phyloP scores from a whole-genome alignment of 2,329 filamentous ascomycete species.

The Talaromyces rugulosus region DNA sequence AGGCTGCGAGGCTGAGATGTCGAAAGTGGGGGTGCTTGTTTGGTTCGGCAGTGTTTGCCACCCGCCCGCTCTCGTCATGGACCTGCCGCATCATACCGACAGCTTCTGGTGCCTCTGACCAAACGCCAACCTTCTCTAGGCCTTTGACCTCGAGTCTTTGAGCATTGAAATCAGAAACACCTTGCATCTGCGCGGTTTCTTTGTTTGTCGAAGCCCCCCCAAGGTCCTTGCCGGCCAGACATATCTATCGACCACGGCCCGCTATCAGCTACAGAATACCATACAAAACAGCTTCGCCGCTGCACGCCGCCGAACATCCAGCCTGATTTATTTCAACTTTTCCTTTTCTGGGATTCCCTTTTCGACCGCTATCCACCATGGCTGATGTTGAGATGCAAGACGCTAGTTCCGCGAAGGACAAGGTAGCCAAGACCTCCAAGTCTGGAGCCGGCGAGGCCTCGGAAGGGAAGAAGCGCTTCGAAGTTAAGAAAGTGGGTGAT shows the following conservation, averaged over 20 bases:
- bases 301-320: neutral
- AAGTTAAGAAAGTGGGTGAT: conserved; percentile 85
- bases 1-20: neutral
- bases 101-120: neutral
- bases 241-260: neutral
- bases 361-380: conserved; percentile 52
- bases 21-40: neutral
- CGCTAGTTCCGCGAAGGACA: conserved; percentile 51
- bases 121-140: neutral
- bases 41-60: neutral
- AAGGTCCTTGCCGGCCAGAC: neutral
- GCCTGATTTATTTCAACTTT: neutral
- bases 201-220: neutral
- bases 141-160: neutral
- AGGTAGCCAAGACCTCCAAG: conserved; percentile 52
- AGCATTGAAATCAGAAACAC: neutral
- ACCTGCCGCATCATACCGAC: neutral
- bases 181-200: neutral
- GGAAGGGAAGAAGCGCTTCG: conserved; percentile 89
- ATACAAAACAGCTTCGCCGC: neutral
- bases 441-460: conserved; percentile 46
- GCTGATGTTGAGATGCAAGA: conserved; percentile 97
- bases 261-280: neutral
- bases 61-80: neutral
- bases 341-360: neutral